These are phyloP conservation scores for Coemansia sp. DNA, from an alignment of 192 early-diverging fungal species.

Conservation along the genomic window DNA sequence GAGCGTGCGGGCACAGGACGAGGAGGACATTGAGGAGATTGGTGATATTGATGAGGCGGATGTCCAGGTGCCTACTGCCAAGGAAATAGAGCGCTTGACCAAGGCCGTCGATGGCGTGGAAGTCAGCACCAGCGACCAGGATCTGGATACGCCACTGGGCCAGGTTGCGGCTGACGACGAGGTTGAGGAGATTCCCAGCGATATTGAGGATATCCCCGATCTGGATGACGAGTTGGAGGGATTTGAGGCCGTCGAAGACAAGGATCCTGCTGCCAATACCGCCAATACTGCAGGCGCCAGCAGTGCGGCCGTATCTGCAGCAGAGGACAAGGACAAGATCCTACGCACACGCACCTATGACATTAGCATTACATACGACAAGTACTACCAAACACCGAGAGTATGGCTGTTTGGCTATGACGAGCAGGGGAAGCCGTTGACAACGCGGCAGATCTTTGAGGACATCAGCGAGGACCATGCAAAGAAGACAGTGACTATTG, in stretches of 20 bases:
- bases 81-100: constrained; percentile 58
- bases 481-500: constrained; percentile 98
- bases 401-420: constrained; percentile 98
- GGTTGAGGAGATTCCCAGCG: constrained; percentile 71
- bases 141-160: constrained; percentile 47
- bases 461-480: constrained; percentile 99
- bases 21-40: constrained; percentile 60
- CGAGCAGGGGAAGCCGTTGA: constrained; percentile 77
- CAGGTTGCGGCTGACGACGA: constrained; percentile 55
- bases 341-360: constrained; percentile 93
- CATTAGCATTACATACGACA: constrained; percentile 99
- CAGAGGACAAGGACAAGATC: constrained; percentile 69
- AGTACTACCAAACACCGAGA: constrained; percentile 98
- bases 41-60: constrained; percentile 41
- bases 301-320: constrained; percentile 2
- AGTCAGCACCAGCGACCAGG: constrained; percentile 40
- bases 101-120: constrained; percentile 66
- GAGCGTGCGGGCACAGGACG: constrained; percentile 36
- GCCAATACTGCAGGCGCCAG: constrained; percentile 40
- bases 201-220: constrained; percentile 90
- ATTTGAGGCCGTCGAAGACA: constrained; percentile 70
- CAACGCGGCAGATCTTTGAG: constrained; percentile 89
- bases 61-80: constrained; percentile 48
- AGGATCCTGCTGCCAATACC: constrained; percentile 72
- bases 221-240: constrained; percentile 73